Evolutionary conservation across 768 basidiomycete genomes (phyloP).

Genomic region (Amanita rubescens): DNA sequence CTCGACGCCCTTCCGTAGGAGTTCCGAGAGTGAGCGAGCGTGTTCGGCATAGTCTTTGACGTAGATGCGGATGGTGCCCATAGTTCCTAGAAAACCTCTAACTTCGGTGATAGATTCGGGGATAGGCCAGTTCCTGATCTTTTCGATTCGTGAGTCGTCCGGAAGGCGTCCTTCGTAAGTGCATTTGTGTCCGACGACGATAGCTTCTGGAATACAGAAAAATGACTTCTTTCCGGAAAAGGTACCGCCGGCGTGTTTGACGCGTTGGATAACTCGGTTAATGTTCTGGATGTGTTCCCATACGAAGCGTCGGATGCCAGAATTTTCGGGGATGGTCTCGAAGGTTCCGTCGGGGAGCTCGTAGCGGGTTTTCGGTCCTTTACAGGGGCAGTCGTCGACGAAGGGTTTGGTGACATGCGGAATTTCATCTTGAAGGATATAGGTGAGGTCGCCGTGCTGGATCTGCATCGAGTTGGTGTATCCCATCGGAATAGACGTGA

Average conservation of each 20-base stretch:
- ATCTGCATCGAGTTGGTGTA: conserved; percentile 15
- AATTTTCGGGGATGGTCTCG: conserved; percentile 30
- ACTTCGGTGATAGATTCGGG: not conserved
- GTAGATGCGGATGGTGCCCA: no score
- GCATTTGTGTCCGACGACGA: conserved; percentile 31
- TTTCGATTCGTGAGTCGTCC: conserved; percentile 14
- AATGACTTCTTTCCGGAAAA: conserved; percentile 29
- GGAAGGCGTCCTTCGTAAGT: conserved; percentile 24
- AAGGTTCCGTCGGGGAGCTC: conserved; percentile 16
- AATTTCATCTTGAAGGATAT: conserved; percentile 32
- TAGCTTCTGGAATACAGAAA: conserved; percentile 19
- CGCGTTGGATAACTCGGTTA: conserved; percentile 28
- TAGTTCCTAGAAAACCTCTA: not conserved
- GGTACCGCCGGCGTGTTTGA: conserved; percentile 29
- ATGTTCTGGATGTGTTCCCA: conserved; percentile 31
- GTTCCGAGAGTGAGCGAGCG: no score
- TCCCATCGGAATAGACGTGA: conserved; percentile 12
- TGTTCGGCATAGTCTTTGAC: no score
- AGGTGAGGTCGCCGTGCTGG: conserved; percentile 16
- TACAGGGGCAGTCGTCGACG: conserved; percentile 22
- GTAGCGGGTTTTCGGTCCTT: conserved; percentile 25
- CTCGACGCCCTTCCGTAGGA: no score
- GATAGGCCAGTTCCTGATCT: not conserved
- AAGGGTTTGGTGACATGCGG: conserved; percentile 28
- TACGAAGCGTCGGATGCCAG: conserved; percentile 27